Percentiles rank a stretch among this genome's conserved stretches.
Evolutionary conservation across 495 filamentous ascomycete species (phyloP).

Genomic region (Copromyces sp.): DNA sequence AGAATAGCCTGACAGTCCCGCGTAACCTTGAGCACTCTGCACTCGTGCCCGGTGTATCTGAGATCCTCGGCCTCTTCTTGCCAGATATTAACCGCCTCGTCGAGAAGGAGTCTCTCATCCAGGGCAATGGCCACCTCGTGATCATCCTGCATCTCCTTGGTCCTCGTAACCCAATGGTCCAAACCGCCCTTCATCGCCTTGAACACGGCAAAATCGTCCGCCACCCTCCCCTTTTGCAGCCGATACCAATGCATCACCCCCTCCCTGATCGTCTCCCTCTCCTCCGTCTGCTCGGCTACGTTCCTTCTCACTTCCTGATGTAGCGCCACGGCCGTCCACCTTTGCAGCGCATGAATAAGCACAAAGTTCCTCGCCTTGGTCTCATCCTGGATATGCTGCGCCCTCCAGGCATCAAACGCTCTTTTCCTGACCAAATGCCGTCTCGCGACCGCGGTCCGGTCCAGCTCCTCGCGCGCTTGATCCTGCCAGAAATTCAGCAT

Average conservation of each 20-base stretch:
- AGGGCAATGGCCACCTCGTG: conserved; percentile 12
- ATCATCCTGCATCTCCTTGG: conserved; percentile 6
- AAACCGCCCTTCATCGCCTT: conserved; percentile 1
- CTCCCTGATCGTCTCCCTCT: conserved; percentile 11
- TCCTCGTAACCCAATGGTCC: conserved; percentile 9
- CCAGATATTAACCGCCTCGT: conserved; percentile 22
- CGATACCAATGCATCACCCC: background rate
- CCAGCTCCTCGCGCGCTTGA: conserved; percentile 15
- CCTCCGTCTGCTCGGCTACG: conserved; percentile 13
- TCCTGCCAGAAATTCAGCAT: conserved; percentile 14
- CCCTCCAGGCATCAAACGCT: conserved; percentile 69
- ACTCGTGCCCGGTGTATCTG: conserved; percentile 10
- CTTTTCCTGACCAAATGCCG: conserved; percentile 59
- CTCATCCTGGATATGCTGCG: conserved; percentile 64
- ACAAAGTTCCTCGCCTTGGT: conserved; percentile 59
- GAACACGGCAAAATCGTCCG: conserved; percentile 10
- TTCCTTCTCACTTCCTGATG: conserved; percentile 18
- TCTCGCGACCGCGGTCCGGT: conserved; percentile 50
- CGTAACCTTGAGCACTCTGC: conserved; percentile 6
- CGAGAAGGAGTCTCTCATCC: conserved; percentile 21
- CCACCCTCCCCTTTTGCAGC: conserved; percentile 11
- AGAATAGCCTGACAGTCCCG: conserved; percentile 7
- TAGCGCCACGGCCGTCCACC: conserved; percentile 17
- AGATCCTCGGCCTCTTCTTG: conserved; percentile 18
- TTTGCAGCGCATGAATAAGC: conserved; percentile 33